These are phyloP conservation scores for Paracoccidioides brasiliensis DNA, from an alignment of 2,329 filamentous ascomycete genomes.

Conservation along the genomic window DNA sequence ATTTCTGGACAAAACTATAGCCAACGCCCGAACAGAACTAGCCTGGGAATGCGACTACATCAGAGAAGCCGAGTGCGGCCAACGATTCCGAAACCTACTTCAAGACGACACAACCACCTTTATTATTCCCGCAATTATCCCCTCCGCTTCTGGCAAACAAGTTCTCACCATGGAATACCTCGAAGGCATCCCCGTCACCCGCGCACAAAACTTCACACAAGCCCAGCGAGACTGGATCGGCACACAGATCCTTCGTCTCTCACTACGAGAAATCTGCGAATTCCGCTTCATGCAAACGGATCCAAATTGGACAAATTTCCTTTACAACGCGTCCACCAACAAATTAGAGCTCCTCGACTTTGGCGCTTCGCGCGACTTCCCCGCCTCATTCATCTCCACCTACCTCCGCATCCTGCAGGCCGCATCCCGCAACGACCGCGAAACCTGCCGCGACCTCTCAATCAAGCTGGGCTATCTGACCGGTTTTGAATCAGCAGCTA, in stretches of 20 bases:
- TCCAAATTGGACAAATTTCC: constrained; percentile 98
- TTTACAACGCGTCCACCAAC: constrained; percentile 61
- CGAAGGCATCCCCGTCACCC: constrained; percentile 73
- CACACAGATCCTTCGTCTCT: constrained; percentile 81
- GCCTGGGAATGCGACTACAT: constrained; percentile 96
- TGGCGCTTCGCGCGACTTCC: constrained; percentile 79
- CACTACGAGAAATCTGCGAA: constrained; percentile 81
- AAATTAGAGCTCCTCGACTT: constrained; percentile 90
- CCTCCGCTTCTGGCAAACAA: constrained; percentile 68
- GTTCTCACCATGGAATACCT: constrained; percentile 92
- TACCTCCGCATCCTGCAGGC: constrained; percentile 74
- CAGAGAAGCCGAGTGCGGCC: constrained; percentile 71
- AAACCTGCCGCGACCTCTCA: constrained; percentile 53
- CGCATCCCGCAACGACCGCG: constrained; percentile 57
- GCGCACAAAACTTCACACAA: constrained; percentile 61
- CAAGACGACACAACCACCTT: constrained; percentile 61
- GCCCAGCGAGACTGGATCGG: constrained; percentile 90
- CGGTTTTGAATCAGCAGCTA: constrained; percentile 68
- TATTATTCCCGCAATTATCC: constrained; percentile 62
- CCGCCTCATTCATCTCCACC: constrained; percentile 60
- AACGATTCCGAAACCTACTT: constrained; percentile 65
- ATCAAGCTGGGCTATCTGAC: constrained; percentile 80
- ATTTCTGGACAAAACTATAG: constrained; percentile 93
- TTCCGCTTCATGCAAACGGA: constrained; percentile 99
- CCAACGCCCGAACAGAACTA: constrained; percentile 80